Evolutionary conservation across 2,329 filamentous ascomycete species (phyloP).

Genomic region (Aureobasidium sp.): DNA sequence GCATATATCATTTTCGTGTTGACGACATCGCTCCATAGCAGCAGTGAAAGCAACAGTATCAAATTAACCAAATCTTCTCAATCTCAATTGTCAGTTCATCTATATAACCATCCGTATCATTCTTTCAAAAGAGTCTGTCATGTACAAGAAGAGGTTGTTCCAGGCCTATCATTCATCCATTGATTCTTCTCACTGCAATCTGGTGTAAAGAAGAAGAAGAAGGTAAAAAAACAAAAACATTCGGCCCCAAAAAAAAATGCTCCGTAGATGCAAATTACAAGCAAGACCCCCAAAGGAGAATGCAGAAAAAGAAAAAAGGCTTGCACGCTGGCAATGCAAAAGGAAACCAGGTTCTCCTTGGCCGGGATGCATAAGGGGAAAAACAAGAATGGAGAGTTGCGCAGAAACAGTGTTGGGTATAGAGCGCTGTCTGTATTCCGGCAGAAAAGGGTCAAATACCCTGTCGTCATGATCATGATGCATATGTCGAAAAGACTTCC

Average conservation of each 20-base stretch:
- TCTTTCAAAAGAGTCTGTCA: background rate
- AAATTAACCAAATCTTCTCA: background rate
- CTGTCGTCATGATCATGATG: conserved; percentile 1
- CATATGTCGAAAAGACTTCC: background rate
- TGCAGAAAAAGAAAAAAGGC: background rate
- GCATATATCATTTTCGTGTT: too few species aligned
- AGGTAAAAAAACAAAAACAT: background rate
- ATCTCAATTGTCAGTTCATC: background rate
- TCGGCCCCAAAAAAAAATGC: background rate
- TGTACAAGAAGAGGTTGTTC: background rate
- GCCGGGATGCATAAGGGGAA: background rate
- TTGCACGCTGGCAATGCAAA: background rate
- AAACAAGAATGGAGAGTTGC: background rate
- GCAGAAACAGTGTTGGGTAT: background rate
- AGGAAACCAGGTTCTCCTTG: background rate
- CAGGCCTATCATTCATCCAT: background rate
- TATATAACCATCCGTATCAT: background rate
- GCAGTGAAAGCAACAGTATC: too few species aligned
- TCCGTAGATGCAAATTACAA: conserved; percentile 6
- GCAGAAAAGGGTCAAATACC: background rate
- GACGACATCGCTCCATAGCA: too few species aligned
- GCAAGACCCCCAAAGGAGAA: background rate
- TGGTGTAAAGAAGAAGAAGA: background rate
- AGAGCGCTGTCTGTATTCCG: background rate
- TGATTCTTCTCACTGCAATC: background rate